These are phyloP conservation scores for Leishmania guyanensis DNA, from an alignment of 208 protist genomes.

Conservation along the genomic window DNA sequence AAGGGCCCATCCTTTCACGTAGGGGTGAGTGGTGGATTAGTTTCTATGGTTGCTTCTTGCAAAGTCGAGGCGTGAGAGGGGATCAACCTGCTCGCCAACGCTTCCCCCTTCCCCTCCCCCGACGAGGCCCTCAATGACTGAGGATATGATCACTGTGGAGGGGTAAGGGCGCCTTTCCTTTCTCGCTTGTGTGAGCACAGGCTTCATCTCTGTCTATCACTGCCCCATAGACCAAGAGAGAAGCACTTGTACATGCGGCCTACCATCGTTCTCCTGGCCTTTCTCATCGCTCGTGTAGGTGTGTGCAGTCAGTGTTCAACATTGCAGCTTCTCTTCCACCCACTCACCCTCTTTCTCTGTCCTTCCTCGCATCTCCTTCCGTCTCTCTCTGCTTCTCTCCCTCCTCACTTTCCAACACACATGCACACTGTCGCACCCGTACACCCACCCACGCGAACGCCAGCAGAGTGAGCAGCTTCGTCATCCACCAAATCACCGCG, in stretches of 20 bases:
- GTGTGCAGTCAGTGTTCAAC: not conserved
- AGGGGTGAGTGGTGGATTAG: not conserved
- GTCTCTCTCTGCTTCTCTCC: not conserved
- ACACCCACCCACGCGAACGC: not conserved
- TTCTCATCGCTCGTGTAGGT: not conserved
- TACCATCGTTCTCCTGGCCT: not conserved
- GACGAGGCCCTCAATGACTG: not conserved
- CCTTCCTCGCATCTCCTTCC: not conserved
- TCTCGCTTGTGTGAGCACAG: not conserved
- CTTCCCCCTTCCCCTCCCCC: not conserved
- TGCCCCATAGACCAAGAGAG: not conserved
- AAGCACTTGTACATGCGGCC: not conserved
- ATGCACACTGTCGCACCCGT: not conserved
- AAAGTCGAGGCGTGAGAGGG: not conserved
- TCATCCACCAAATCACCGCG: not conserved
- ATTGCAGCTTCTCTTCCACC: not conserved
- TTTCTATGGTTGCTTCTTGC: not conserved
- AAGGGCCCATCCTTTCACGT: not conserved
- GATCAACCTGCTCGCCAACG: not conserved
- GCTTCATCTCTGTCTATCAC: not conserved
- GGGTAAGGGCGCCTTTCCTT: not conserved
- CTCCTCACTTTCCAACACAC: not conserved
- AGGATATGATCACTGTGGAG: not conserved
- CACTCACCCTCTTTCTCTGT: not conserved
- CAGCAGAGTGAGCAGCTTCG: not conserved